phyloP scores from a whole-genome alignment of 305 asterid genomes.

The Fraxinus platypoda region DNA sequence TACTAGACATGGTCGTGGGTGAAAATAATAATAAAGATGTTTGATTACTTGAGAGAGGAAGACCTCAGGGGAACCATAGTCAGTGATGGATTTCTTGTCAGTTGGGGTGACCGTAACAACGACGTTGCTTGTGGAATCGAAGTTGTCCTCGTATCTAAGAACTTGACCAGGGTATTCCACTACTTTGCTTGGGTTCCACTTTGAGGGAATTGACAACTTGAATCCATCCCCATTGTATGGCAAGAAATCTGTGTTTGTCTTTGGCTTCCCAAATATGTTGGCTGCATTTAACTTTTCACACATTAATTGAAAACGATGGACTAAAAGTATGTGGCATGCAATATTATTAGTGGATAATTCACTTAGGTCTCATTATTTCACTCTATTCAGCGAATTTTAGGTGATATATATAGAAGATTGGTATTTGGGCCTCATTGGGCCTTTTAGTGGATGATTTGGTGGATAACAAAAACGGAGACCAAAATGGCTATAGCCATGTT shows the following conservation, averaged over 20 bases:
- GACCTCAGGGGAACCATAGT: slow-evolving; percentile 73
- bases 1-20: neutral
- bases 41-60: slow-evolving; percentile 67
- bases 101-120: slow-evolving; percentile 62
- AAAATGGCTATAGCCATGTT: too few relatives aligned
- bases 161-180: slow-evolving; percentile 88
- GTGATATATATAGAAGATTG: neutral
- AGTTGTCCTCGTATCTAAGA: slow-evolving; percentile 88
- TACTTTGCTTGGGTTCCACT: slow-evolving; percentile 93
- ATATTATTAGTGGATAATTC: neutral
- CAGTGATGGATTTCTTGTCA: slow-evolving; percentile 81
- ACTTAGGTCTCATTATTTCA: neutral
- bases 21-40: neutral
- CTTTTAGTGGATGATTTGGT: too few relatives aligned
- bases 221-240: slow-evolving; percentile 67
- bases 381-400: neutral
- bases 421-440: too few relatives aligned
- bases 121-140: slow-evolving; percentile 64
- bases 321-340: neutral
- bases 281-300: slow-evolving; percentile 43
- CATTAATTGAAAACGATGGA: neutral
- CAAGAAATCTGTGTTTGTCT: slow-evolving; percentile 71
- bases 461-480: too few relatives aligned
- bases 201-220: slow-evolving; percentile 65
- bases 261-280: slow-evolving; percentile 87